Conservation (phyloP, 148 eudicot genomes). For the Drosera capensis region DNA sequence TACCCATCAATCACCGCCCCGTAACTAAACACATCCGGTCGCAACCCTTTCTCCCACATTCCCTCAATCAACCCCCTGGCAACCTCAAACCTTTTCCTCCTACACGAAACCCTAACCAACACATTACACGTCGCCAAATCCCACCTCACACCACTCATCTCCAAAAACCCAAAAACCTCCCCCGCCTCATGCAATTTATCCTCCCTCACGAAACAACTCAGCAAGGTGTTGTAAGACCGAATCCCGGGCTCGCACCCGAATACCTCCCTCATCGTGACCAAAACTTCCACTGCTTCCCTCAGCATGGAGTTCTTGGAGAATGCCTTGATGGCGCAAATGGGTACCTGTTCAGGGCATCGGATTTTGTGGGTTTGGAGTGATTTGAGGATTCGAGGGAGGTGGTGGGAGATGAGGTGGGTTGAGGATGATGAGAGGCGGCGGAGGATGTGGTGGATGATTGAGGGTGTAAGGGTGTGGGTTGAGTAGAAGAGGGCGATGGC, state of each 20-base stretch:
- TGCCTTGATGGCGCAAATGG: slow-evolving; percentile 40
- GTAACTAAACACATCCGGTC: slow-evolving; percentile 56
- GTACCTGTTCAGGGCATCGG: slow-evolving; percentile 41
- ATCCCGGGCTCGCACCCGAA: slow-evolving; percentile 65
- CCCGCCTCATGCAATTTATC: slow-evolving; percentile 42
- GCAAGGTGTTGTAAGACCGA: slow-evolving; percentile 47
- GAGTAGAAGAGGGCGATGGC: no score
- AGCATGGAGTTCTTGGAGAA: slow-evolving; percentile 39
- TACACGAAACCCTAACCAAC: slow-evolving; percentile 60
- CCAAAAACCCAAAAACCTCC: slow-evolving; percentile 32
- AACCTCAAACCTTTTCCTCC: slow-evolving; percentile 27
- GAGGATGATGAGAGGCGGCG: slow-evolving; percentile 34
- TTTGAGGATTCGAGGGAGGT: slow-evolving; percentile 30
- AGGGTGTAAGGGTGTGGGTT: no score
- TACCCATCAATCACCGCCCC: slow-evolving; percentile 49
- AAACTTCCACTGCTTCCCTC: slow-evolving; percentile 36
- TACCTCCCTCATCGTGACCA: slow-evolving; percentile 40
- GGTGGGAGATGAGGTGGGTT: slow-evolving; percentile 21
- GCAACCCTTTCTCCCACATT: slow-evolving; percentile 33
- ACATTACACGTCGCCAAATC: slow-evolving; percentile 53
- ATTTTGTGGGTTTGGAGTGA: slow-evolving; percentile 33
- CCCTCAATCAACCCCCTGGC: slow-evolving; percentile 36
- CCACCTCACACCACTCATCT: slow-evolving; percentile 29
- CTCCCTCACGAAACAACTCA: slow-evolving; percentile 41
- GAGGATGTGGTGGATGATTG: slow-evolving; percentile 72